These are phyloP conservation scores for Guillardia theta DNA, from an alignment of 78 protist species.

Conservation along the genomic window DNA sequence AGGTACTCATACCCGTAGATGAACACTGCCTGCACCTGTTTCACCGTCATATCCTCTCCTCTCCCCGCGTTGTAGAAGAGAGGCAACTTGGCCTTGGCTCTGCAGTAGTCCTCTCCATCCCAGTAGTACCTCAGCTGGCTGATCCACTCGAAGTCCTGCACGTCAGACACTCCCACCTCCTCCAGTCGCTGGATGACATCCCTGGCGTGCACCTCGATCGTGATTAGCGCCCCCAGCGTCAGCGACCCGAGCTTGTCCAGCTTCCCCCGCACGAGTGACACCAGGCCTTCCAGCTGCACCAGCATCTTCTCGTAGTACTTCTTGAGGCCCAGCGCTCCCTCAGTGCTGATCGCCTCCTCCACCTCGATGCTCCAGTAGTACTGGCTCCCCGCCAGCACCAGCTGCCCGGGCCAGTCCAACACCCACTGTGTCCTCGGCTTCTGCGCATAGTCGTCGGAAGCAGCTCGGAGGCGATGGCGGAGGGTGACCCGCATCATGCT, in stretches of 20 bases:
- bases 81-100: slow-evolving; percentile 1
- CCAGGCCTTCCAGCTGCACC: slow-evolving; percentile 50
- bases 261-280: slow-evolving; percentile 55
- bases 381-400: slow-evolving; percentile 59
- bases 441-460: not conserved
- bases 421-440: slow-evolving; percentile 31
- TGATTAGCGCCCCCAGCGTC: slow-evolving; percentile 71
- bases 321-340: slow-evolving; percentile 36
- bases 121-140: slow-evolving; percentile 84
- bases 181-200: slow-evolving; percentile 68
- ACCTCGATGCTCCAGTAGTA: slow-evolving; percentile 73
- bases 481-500: slow-evolving; percentile 45
- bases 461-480: not conserved
- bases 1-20: slow-evolving; percentile 81
- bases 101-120: slow-evolving; percentile 57
- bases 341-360: slow-evolving; percentile 59
- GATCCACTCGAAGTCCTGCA: slow-evolving; percentile 80
- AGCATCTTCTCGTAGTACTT: not conserved
- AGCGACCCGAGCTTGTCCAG: slow-evolving; percentile 45
- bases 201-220: slow-evolving; percentile 80
- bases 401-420: slow-evolving; percentile 56
- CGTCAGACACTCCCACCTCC: not conserved
- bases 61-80: slow-evolving; percentile 8
- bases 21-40: slow-evolving; percentile 69
- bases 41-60: slow-evolving; percentile 34